Evolutionary conservation across 441 rosid species (phyloP), one percentile per base, ranked within the genome.

Genomic region (Erysimum pusillum): DNA sequence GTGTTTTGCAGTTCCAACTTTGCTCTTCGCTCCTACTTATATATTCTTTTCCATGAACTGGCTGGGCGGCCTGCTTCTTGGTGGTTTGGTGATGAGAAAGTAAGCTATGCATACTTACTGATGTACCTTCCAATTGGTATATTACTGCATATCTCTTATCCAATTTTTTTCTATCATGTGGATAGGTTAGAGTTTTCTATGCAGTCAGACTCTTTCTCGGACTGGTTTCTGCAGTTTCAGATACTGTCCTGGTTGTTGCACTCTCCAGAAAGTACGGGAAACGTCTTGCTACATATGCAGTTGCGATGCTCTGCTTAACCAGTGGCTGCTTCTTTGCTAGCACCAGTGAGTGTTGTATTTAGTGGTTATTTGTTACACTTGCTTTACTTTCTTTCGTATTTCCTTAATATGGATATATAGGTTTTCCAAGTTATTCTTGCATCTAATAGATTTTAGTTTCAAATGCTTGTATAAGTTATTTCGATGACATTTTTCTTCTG

Each of bases 251-350:
- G 61, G 94, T 92, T 52, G 91, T 95, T 42, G 98, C 97, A 18
- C 89, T 95, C 64, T 91, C 99, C 12, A 86, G 93, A 74, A 95
- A 85, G 80, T 92, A 89, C 58, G 99, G 99, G 54, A 92, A 87
- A 81, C 96, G 99, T 52, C 82, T 95, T 41, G 97, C 95, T 48
- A 87, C 98, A 4, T 95, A 95, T 77, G 85, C 94, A 18, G 88
- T 92, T 61, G 98, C 98, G 7, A 95, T 92, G 98, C 91, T 95
- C 18, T 92, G 99, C 88, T 84, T 95, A 75, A 89, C 98, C 76
- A 95, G 97, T 67, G 99, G 99, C 17, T 95, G 99, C 76, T 95
- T 95, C 94, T 92, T 95, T 78, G 96, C 98, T 54, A 95, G 96
- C 86, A 92, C 99, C 67, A 95, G 99, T 94, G 79, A 90, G 97